These are phyloP conservation scores for Colletotrichum cordylinicola DNA, from an alignment of 2,329 filamentous ascomycete species.

Conservation along the genomic window DNA sequence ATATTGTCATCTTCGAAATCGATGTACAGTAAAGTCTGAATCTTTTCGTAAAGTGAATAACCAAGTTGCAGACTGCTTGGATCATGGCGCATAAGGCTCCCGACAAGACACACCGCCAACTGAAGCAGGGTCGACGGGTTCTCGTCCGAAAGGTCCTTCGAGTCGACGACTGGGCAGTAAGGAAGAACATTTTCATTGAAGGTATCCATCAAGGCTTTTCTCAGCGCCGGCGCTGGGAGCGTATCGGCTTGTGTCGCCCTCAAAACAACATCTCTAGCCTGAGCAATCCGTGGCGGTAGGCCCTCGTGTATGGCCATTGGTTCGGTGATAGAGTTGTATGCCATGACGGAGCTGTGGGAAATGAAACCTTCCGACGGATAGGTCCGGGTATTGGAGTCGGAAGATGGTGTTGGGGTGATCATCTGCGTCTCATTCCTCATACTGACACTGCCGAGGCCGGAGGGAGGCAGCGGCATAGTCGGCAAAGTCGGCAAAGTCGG, in stretches of 20 bases:
- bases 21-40: neutral
- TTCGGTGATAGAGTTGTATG: neutral
- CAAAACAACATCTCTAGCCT: neutral
- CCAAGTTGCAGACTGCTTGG: neutral
- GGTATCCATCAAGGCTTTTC: neutral
- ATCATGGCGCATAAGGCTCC: neutral
- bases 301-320: rapidly evolving
- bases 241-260: neutral
- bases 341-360: neutral
- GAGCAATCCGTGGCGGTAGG: neutral
- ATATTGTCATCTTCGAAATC: neutral
- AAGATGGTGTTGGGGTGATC: neutral
- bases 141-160: rapidly evolving
- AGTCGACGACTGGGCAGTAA: neutral
- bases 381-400: neutral
- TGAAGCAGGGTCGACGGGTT: neutral
- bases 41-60: neutral
- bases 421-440: neutral
- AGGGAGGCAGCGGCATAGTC: neutral
- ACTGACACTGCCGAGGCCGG: neutral
- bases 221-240: neutral
- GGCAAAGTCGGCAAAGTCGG: neutral
- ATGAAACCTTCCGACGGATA: neutral
- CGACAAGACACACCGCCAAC: neutral
- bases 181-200: neutral